Evolutionary conservation across 805 yeast genomes (phyloP), one percentile per base, ranked within the genome.

Genomic region (Cyberlindnera nakhonratchasimensis): DNA sequence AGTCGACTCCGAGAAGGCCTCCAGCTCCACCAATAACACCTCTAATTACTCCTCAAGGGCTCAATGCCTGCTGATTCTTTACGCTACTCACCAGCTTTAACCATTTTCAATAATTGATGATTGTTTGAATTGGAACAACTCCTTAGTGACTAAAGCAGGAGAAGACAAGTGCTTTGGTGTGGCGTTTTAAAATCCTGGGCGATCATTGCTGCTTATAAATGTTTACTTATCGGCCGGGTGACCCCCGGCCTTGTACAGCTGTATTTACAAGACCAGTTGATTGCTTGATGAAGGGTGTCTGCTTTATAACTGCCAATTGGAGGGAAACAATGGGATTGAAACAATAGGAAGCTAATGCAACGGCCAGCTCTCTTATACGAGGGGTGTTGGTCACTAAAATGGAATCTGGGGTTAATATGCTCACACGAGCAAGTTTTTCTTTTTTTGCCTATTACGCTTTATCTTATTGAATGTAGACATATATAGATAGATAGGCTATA

Each of bases 41-140:
- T 23, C 8, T 23, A 23, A 23, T 12, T 12, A 23, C 11, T 28
- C 8, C 17, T 8, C 14, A 29, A 8, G 32, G 8, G 19, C 8
- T 29, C 32, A 17, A 29, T 29, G 20, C 19, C 40, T 29, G 21
- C n/a, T 19, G 25, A 26, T 26, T 26, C 30, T 17, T 14, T 6
- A 6, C 18, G 11, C 6, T 43, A 56, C 61, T 19, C 34, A 57
- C 61, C 62, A 40, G 62, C 62, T 50, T 55, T 57, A 36, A 57
- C 62, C 62, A 57, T 57, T 51, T 17, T 45, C 53, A 47, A n/a
- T 30, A 23, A 23, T 23, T 8, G 11, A 23, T 8, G 25, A 8
- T 23, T 23, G 11, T 11, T 12, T 26, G 29, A 26, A 26, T 9
- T 9, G 10, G 29, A 6, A 12, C 29, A 12, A 7, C 29, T 26